Base-by-base conservation (phyloP, 768 basidiomycete species). In the Myochromella boudieri region DNA sequence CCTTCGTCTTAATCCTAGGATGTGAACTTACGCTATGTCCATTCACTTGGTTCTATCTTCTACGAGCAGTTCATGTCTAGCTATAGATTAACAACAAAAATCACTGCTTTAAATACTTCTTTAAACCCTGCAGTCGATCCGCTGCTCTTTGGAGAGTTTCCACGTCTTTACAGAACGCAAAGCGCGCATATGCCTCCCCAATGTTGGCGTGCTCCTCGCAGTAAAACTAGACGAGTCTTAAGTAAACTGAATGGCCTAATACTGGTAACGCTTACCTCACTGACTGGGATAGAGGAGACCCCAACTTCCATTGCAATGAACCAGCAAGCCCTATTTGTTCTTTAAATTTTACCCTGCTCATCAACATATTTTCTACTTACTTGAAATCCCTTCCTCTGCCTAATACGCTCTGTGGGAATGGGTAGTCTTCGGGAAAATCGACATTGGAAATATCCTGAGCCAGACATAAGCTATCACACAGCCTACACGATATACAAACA, bases 131-230 rank as follows among this genome's bases (percentile, higher is more conserved):
- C 15, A 99, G 70, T n/a, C 91, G 80, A 59, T 89, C 85, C 18
- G 83, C 85, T n/a, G 97, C 97, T 17, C 69, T 72, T 49, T 71
- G 77, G 12, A 99, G 76, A 0, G 92, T 95, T 32, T 90, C 91
- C 15, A 83, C 53, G 58, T 98, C 95, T 63, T 99, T 99, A 76
- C 97, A 97, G 74, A 97, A 94, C 1, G 94, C 87, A 63, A 98
- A 97, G 46, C 92, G 81, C 17, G 80, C 84, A 60, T 85, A 95
- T 37, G 74, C 84, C 65, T 95, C 94, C 21, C 95, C 95, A 44
- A 97, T 91, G 47, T 68, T 67, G 21, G 83, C 77, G 60, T 97
- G 95, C 46, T 91, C 89, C 55, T 84, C 77, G 60, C 91, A 93
- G 68, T 95, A 97, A 68, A 97, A 97, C 91, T 95, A 27, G 22